phyloP scores from a whole-genome alignment of 177 flowering plant genomes.

The Tripterygium wilfordii region DNA sequence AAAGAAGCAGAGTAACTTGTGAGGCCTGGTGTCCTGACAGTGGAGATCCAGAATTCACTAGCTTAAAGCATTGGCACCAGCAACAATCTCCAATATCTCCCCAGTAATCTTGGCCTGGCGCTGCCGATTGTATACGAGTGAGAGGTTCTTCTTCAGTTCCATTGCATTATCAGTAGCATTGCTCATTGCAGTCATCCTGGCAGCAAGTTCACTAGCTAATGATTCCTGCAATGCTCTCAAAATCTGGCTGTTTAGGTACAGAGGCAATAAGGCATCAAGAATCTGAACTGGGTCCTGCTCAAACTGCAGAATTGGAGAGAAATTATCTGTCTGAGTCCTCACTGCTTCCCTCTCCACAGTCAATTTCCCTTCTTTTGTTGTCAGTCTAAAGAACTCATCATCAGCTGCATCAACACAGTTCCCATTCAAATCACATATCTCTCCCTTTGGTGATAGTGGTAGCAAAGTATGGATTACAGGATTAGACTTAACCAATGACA shows the following conservation, averaged over 20 bases:
- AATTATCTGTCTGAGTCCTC: conserved; percentile 30
- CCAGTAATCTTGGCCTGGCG: conserved; percentile 87
- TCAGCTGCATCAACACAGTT: conserved; percentile 71
- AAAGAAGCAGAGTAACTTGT: conserved; percentile 2
- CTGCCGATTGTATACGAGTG: conserved; percentile 51
- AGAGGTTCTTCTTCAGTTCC: conserved; percentile 60
- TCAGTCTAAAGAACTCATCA: conserved; percentile 80
- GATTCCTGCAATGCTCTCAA: conserved; percentile 86
- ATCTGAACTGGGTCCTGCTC: conserved; percentile 95
- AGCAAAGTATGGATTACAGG: conserved; percentile 80
- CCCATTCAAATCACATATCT: conserved; percentile 69
- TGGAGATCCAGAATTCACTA: too few relatives aligned
- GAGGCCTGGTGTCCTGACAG: too few relatives aligned
- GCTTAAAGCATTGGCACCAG: conserved; percentile 64
- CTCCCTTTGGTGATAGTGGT: conserved; percentile 75
- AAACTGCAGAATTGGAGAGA: conserved; percentile 61
- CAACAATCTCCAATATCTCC: conserved; percentile 84
- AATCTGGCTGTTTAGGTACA: conserved; percentile 79
- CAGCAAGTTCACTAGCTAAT: conserved; percentile 83
- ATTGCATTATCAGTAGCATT: conserved; percentile 70
- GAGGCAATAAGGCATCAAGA: conserved; percentile 79
- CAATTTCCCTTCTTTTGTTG: conserved; percentile 76
- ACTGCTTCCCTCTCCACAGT: conserved; percentile 62
- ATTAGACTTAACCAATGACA: conserved; percentile 70
- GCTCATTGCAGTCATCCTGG: conserved; percentile 90